These are phyloP conservation scores for Chalciporus sp. DNA, from an alignment of 1,284 basidiomycete genomes.

Conservation along the genomic window DNA sequence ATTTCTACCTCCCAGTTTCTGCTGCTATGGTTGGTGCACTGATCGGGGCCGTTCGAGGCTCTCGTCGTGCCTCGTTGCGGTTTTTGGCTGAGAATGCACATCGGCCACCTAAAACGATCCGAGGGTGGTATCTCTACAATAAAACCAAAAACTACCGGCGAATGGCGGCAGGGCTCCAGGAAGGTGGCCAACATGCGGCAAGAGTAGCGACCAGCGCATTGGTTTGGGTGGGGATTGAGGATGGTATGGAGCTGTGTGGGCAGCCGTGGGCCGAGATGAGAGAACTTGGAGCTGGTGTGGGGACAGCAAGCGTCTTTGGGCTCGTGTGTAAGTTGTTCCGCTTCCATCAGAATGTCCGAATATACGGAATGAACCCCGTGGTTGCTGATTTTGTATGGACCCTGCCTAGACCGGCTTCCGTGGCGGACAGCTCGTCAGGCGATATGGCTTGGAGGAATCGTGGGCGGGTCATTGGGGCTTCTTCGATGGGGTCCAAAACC, in stretches of 20 bases:
- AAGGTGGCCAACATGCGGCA: constrained; percentile 58
- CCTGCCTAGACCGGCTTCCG: constrained; percentile 57
- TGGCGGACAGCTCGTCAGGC: constrained; percentile 52
- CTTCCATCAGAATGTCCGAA: not conserved
- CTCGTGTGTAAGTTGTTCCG: constrained; percentile 56
- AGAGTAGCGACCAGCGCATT: constrained; percentile 57
- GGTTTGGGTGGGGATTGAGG: constrained; percentile 72
- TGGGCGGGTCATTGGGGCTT: constrained; percentile 55
- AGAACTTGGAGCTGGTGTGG: constrained; percentile 66
- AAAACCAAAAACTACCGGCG: constrained; percentile 90
- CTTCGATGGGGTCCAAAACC: constrained; percentile 48
- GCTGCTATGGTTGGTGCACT: constrained; percentile 62
- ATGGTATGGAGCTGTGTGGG: constrained; percentile 54
- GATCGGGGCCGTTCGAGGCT: constrained; percentile 73
- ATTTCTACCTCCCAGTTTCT: constrained; percentile 51
- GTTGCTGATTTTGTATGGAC: constrained; percentile 11
- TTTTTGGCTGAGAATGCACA: constrained; percentile 72
- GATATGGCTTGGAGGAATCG: constrained; percentile 51
- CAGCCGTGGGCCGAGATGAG: constrained; percentile 46
- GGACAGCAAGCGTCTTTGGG: constrained; percentile 61
- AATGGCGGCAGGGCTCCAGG: constrained; percentile 71
- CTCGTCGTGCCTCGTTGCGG: constrained; percentile 56
- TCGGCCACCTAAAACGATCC: constrained; percentile 75
- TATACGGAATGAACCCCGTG: not conserved
- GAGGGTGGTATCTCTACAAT: constrained; percentile 91